Evolutionary conservation across 345 rosid genomes (phyloP).

Genomic region (Ricinus communis): DNA sequence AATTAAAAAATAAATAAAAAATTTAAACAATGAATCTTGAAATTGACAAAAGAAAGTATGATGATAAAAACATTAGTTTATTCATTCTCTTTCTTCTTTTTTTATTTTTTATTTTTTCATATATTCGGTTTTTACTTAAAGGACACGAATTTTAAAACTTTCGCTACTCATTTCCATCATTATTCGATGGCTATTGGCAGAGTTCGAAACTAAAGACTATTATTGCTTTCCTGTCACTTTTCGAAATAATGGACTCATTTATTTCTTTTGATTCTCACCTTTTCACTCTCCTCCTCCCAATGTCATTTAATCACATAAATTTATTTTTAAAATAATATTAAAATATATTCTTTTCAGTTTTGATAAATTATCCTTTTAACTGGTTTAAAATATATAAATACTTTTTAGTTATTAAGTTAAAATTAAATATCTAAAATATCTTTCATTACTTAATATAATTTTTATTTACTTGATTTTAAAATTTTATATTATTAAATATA

Average conservation of each 20-base stretch:
- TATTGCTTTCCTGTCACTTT: slow-evolving; percentile 10
- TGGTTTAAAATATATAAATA: too few species aligned
- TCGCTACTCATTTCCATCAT: slow-evolving; percentile 7
- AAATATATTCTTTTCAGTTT: too few species aligned
- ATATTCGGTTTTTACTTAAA: slow-evolving; percentile 6
- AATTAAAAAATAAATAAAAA: neutral
- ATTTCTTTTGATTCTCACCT: neutral
- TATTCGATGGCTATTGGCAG: neutral
- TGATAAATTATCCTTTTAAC: too few species aligned
- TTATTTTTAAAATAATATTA: too few species aligned
- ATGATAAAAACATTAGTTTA: slow-evolving; percentile 6
- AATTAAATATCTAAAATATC: too few species aligned
- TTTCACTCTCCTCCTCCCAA: neutral
- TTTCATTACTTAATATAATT: too few species aligned
- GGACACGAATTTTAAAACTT: slow-evolving; percentile 9
- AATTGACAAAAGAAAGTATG: neutral
- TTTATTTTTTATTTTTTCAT: too few species aligned
- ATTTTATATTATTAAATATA: too few species aligned
- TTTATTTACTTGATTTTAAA: too few species aligned
- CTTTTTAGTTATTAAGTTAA: too few species aligned
- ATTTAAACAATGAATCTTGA: slow-evolving; percentile 1
- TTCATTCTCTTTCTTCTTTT: neutral
- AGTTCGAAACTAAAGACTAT: slow-evolving; percentile 1
- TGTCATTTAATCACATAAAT: too few species aligned
- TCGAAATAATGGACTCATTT: neutral